Evolutionary conservation across 177 flowering plant species (phyloP).

Genomic region (Tripterygium wilfordii): DNA sequence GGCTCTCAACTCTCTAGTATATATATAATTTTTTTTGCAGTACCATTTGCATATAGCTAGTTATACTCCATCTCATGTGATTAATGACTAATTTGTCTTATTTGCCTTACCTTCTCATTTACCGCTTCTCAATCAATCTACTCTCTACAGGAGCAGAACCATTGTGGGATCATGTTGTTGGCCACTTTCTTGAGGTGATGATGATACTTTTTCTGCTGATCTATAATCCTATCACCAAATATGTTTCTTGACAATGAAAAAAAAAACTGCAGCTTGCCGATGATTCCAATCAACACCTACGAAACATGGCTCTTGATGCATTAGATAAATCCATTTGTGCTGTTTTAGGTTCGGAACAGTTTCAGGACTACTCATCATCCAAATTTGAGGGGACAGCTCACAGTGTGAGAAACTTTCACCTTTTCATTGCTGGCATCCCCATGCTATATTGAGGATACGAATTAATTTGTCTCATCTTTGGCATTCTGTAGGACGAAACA

Average conservation of each 20-base stretch:
- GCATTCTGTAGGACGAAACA: conserved; percentile 31
- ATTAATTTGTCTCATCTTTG: conserved; percentile 1
- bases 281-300: conserved; percentile 58
- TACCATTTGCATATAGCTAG: too few relatives aligned
- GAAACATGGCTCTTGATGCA: conserved; percentile 86
- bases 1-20: too few relatives aligned
- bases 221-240: conserved; percentile 8
- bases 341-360: conserved; percentile 78
- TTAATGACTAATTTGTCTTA: not conserved
- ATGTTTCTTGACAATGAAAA: conserved; percentile 8
- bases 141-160: conserved; percentile 72
- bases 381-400: conserved; percentile 19
- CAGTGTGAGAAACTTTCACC: conserved; percentile 34
- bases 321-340: conserved; percentile 89
- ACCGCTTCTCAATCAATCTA: not conserved
- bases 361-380: conserved; percentile 31
- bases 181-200: conserved; percentile 89
- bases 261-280: conserved; percentile 71
- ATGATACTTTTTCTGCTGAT: conserved; percentile 1
- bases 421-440: not conserved
- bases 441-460: not conserved
- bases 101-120: not conserved
- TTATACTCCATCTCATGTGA: not conserved
- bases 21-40: too few relatives aligned
- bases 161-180: conserved; percentile 87